Base-by-base conservation (phyloP, 2,329 filamentous ascomycete species). In the Cyclaneusma minus region DNA sequence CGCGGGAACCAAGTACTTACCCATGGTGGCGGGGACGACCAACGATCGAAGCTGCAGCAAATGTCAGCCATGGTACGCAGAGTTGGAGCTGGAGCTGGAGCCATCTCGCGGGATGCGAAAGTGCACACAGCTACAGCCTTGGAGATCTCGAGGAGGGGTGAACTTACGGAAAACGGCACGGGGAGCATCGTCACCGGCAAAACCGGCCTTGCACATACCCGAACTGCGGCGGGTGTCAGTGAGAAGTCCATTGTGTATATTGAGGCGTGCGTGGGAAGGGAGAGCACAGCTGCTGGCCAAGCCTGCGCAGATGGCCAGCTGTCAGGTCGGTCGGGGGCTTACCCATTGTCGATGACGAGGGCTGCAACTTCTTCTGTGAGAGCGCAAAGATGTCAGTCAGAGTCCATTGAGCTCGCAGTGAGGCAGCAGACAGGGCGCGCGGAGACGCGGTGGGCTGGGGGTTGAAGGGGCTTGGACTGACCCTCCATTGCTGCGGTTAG, bases 291-390 rank as follows among this genome's bases (percentile, higher is more conserved):
- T 28, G 25, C 21, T 22, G 19, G 25, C 18, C 9, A 35, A 16
- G 28, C 31, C 24, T 32, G 41, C 32, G 27, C 16, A 25, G 29
- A 26, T 29, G 34, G 32, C 28, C 30, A 20, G 28, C 28, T 30
- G 29, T 29, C 31, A 25, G 38, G 46, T 44, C 45, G 41, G 46
- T 43, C 43, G 41, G 45, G 50, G 63, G 68, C 85, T 82, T 87
- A 98, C 89, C 89, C 89, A 95, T 98, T 98, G 85, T 98, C 89
- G 68, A 98, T 95, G 65, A 98, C 89, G 82, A 98, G 85, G 64
- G 89, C 89, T 63, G 89, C 89, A 65, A 98, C 89, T 83, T 98
- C 89, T 75, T 98, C 89, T 95, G 57, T 62, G 64, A 40, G 37
- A 29, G 23, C 37, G 11, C 30, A 38, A 18, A 13, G 14, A 23